Percentiles rank a stretch among this genome's conserved stretches.
Conservation (phyloP, 2,329 filamentous ascomycete species). For the Monosporascus ibericus region DNA sequence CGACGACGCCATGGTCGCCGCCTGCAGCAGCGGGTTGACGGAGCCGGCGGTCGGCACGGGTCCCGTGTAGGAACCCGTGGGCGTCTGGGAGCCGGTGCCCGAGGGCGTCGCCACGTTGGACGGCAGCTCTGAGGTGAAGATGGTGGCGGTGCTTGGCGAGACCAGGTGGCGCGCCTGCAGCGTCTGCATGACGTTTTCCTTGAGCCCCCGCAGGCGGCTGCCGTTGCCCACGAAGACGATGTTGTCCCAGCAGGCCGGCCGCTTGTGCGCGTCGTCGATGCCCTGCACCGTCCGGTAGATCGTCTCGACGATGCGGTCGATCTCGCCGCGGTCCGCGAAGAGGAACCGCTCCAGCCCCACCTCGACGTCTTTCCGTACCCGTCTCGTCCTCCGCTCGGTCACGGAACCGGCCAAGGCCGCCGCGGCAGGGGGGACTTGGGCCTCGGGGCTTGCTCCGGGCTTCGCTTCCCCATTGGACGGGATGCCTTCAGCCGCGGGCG, state of each 20-base stretch:
- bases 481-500: slow-evolving; percentile 12
- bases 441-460: slow-evolving; percentile 11
- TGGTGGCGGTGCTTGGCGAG: slow-evolving; percentile 86
- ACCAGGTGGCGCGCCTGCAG: slow-evolving; percentile 80
- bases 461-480: slow-evolving; percentile 10
- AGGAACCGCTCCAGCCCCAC: slow-evolving; percentile 71
- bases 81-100: slow-evolving; percentile 87
- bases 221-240: slow-evolving; percentile 91
- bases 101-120: slow-evolving; percentile 88
- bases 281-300: slow-evolving; percentile 79
- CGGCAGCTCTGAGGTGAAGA: slow-evolving; percentile 94
- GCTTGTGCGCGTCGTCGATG: slow-evolving; percentile 78
- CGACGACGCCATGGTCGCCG: slow-evolving; percentile 72
- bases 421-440: slow-evolving; percentile 15
- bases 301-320: slow-evolving; percentile 77
- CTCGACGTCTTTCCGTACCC: slow-evolving; percentile 62
- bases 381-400: slow-evolving; percentile 44
- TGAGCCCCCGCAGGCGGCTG: slow-evolving; percentile 67
- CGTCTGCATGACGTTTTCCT: slow-evolving; percentile 77
- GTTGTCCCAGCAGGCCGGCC: slow-evolving; percentile 85
- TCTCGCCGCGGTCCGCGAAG: slow-evolving; percentile 61
- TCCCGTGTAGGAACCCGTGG: slow-evolving; percentile 56
- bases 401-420: slow-evolving; percentile 23
- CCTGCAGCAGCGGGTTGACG: slow-evolving; percentile 87
- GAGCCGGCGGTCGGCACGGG: slow-evolving; percentile 43